A percentile compares a stretch with the other conserved stretches of the same genome.
These are phyloP conservation scores for Gautieria morchelliformis DNA, from an alignment of 768 basidiomycete genomes.

Conservation along the genomic window DNA sequence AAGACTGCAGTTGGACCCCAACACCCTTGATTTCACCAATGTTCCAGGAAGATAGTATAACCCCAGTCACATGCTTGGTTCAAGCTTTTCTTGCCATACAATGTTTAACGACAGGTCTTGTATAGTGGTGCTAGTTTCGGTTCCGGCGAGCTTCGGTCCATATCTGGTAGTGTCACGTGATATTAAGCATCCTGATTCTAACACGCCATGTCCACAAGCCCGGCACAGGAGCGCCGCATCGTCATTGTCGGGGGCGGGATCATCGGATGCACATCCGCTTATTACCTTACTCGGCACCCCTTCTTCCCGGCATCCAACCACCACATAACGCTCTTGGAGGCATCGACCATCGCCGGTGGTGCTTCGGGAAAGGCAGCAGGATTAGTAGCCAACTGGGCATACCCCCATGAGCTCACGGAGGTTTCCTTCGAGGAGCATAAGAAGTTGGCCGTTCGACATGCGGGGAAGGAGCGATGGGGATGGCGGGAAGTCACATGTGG, in stretches of 20 bases:
- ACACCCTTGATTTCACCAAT: too few species aligned
- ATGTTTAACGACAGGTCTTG: too few species aligned
- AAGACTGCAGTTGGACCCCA: too few species aligned
- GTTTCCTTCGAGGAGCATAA: slow-evolving; percentile 72
- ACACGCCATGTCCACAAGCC: not conserved
- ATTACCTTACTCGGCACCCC: slow-evolving; percentile 60
- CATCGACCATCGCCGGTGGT: slow-evolving; percentile 65
- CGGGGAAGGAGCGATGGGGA: slow-evolving; percentile 69
- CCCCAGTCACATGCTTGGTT: too few species aligned
- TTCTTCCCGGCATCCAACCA: slow-evolving; percentile 26
- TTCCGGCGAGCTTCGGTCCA: too few species aligned
- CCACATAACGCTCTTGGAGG: slow-evolving; percentile 59
- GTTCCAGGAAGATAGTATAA: too few species aligned
- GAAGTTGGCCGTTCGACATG: slow-evolving; percentile 57
- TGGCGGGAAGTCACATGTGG: slow-evolving; percentile 71
- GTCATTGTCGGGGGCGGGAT: slow-evolving; percentile 82
- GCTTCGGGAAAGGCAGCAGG: slow-evolving; percentile 82
- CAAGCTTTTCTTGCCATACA: too few species aligned
- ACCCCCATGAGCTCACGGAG: slow-evolving; percentile 56
- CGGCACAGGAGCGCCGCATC: slow-evolving; percentile 26
- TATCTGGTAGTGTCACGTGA: not conserved
- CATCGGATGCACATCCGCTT: slow-evolving; percentile 76
- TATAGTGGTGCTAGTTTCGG: too few species aligned
- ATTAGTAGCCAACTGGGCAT: slow-evolving; percentile 80
- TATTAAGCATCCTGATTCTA: not conserved